Evolutionary conservation across 139 green algal species (phyloP).

Genomic region (Axilococcus clingmanii): DNA sequence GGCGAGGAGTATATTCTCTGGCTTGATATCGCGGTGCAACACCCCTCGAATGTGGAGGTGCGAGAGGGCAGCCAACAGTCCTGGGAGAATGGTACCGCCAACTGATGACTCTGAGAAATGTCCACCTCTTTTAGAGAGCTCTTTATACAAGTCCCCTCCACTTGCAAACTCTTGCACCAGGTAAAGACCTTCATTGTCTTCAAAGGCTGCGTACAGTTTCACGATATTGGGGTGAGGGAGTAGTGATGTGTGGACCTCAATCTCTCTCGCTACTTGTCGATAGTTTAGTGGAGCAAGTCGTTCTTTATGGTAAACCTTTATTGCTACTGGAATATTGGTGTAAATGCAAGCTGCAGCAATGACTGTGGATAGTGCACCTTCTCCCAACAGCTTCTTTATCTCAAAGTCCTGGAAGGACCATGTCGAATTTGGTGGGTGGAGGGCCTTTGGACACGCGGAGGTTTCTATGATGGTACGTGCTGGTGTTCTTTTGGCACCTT

Average conservation of each 20-base stretch:
- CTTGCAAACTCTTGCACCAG: constrained; percentile 71
- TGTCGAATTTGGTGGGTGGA: no score
- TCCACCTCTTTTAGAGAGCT: constrained; percentile 50
- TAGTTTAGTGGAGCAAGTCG: constrained; percentile 55
- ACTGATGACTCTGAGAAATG: constrained; percentile 48
- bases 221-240: constrained; percentile 57
- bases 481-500: no score
- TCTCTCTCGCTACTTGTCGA: constrained; percentile 54
- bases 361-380: constrained; percentile 22
- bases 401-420: constrained; percentile 14
- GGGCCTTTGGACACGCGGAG: constrained; percentile 5
- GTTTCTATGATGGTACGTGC: constrained; percentile 27
- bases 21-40: constrained; percentile 56
- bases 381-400: constrained; percentile 14
- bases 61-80: constrained; percentile 49
- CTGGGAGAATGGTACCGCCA: constrained; percentile 39
- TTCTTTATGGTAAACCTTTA: constrained; percentile 70
- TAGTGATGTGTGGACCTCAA: constrained; percentile 61
- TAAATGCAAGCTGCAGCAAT: constrained; percentile 32
- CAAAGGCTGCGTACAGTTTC: constrained; percentile 65
- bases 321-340: constrained; percentile 35
- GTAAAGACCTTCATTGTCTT: constrained; percentile 70
- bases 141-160: constrained; percentile 44
- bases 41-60: constrained; percentile 56
- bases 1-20: constrained; percentile 72